Base-by-base conservation (phyloP, 345 rosid species). In the Lepidium didymum region DNA sequence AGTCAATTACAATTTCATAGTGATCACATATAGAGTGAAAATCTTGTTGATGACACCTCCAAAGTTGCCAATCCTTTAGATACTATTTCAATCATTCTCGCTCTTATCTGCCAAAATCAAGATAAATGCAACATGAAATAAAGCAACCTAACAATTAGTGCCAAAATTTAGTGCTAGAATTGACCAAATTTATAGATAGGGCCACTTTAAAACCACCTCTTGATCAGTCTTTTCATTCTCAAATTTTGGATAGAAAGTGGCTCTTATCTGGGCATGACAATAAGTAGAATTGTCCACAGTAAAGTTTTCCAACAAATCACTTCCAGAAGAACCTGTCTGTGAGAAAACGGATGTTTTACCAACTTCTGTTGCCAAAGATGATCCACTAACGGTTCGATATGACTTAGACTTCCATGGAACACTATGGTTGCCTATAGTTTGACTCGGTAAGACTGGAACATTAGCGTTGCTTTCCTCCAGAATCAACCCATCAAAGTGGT, bases 181-280 rank as follows among this genome's bases (percentile, higher is more conserved):
- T 5, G 33, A 29, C 33, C 33, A 29, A 29, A 29, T 29, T 29
- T 29, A 16, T 29, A 38, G 35, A 66, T 25, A 50, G 31, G 10
- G 34, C 19, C 44, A n/a, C 46, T 31, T 33, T 57, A 59, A 12
- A 54, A 1, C 0, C 72, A 91, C 99, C 97, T 94, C 97, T 72
- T 94, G 97, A 78, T 94, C 99, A 47, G 99, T 81, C 85, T 94
- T 91, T 80, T 94, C 99, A 41, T 94, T 94, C 76, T 94, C 99
- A 49, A 94, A 94, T 73, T 94, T 94, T 41, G 97, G 99, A 75
- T 91, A 94, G 76, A 94, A 94, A 56, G 96, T 85, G 57, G 99
- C 99, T 81, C 97, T 87, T 42, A 94, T 83, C 78, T 88, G 90
- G 7, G 97, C 96, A 46, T 47, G 75, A 21, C 91, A 71, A 62